Conservation (phyloP, 2,329 filamentous ascomycete genomes). For the Magnaporthiopsis incrustans region DNA sequence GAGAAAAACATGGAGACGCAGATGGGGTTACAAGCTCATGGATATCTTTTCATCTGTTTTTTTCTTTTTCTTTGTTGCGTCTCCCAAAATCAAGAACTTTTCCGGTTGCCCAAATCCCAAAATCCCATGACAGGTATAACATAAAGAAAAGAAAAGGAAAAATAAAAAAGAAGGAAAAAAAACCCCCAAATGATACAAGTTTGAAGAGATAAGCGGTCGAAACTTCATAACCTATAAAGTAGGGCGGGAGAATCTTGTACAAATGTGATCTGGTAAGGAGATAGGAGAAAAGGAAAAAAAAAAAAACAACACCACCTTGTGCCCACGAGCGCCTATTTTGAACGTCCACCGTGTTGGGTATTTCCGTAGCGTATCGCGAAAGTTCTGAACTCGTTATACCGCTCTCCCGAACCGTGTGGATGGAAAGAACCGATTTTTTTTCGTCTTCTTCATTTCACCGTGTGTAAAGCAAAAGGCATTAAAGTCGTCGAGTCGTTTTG, state of each 20-base stretch:
- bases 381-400: not conserved
- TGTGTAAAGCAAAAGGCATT: not conserved
- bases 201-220: not conserved
- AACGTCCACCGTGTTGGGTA: conserved; percentile 9
- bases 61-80: conserved; percentile 1
- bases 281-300: not conserved
- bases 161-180: not conserved
- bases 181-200: not conserved
- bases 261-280: not conserved
- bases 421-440: conserved; percentile 1
- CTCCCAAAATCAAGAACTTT: conserved; percentile 6
- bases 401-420: conserved; percentile 4
- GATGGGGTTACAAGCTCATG: not conserved
- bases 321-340: not conserved
- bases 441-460: not conserved
- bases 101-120: not conserved
- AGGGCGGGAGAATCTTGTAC: not conserved
- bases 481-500: conserved; percentile 4
- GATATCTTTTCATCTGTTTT: not conserved
- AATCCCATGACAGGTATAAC: not conserved
- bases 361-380: conserved; percentile 7
- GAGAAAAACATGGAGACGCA: not conserved
- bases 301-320: conserved; percentile 1
- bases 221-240: not conserved
- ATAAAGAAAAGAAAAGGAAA: not conserved